A percentile compares a stretch with the other conserved stretches of the same genome.
Conservation (phyloP, 768 basidiomycete species). For the Mycena epipterygia region DNA sequence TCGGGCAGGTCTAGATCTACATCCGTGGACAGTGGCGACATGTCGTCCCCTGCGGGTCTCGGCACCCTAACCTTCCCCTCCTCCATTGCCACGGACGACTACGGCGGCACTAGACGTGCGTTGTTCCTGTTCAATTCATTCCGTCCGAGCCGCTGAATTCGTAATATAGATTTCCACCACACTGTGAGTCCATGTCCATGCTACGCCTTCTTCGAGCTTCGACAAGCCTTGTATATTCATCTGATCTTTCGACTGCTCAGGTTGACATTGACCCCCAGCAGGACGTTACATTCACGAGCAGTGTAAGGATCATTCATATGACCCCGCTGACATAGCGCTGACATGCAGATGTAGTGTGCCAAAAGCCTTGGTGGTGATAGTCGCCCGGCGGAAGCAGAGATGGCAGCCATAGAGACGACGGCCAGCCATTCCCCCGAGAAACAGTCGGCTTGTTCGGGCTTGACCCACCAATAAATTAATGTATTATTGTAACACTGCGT, state of each 20-base stretch:
- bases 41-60: slow-evolving; percentile 8
- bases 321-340: slow-evolving; percentile 10
- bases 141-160: slow-evolving; percentile 11
- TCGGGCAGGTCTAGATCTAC: slow-evolving; percentile 16
- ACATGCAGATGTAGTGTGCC: slow-evolving; percentile 10
- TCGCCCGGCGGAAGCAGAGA: background rate
- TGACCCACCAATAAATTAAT: no score
- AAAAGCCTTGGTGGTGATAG: slow-evolving; percentile 17
- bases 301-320: slow-evolving; percentile 15
- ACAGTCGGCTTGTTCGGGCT: background rate
- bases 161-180: slow-evolving; percentile 12
- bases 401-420: background rate
- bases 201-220: background rate
- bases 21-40: background rate
- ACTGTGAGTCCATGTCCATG: slow-evolving; percentile 17
- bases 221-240: slow-evolving; percentile 8
- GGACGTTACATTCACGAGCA: slow-evolving; percentile 14
- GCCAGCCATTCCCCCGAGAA: background rate
- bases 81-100: background rate
- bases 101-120: slow-evolving; percentile 3
- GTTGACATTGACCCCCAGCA: slow-evolving; percentile 1
- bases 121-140: slow-evolving; percentile 10
- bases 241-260: slow-evolving; percentile 16
- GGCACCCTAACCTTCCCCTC: slow-evolving; percentile 14
- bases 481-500: no score